phyloP scores from a whole-genome alignment of 352 stramenopile species.

The Phytophthora pseudosyringae region DNA sequence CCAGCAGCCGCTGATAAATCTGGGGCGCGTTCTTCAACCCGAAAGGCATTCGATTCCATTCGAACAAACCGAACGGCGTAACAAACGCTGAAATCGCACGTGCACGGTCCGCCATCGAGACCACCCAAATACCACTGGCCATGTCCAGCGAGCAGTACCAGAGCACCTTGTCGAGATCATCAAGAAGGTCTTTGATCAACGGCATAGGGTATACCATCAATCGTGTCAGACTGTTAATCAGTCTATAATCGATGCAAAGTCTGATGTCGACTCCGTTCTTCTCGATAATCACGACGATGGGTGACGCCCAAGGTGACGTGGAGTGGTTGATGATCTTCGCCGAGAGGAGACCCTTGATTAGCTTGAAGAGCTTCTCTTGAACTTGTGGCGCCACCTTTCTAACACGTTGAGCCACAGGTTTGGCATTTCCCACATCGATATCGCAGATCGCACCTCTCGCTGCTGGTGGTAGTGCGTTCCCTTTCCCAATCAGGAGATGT shows the following conservation, averaged over 20 bases:
- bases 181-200: not conserved
- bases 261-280: slow-evolving; percentile 29
- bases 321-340: slow-evolving; percentile 16
- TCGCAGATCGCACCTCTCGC: not conserved
- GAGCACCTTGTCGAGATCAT: too few relatives aligned
- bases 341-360: slow-evolving; percentile 13
- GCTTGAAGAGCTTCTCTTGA: slow-evolving; percentile 9
- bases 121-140: not conserved
- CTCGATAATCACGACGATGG: slow-evolving; percentile 28
- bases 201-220: slow-evolving; percentile 22
- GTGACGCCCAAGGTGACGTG: slow-evolving; percentile 10
- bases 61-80: not conserved
- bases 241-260: slow-evolving; percentile 28
- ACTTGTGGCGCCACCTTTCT: slow-evolving; percentile 15
- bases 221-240: slow-evolving; percentile 14
- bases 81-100: not conserved
- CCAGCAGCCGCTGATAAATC: not conserved
- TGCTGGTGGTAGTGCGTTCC: slow-evolving; percentile 11
- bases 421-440: not conserved
- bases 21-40: not conserved
- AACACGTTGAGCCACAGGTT: slow-evolving; percentile 17
- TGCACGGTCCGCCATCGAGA: not conserved
- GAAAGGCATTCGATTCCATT: not conserved
- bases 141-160: not conserved
- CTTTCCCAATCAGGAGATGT: slow-evolving; percentile 20